Evolutionary conservation across 345 rosid species (phyloP), one percentile per base, ranked within the genome.

Genomic region (Trapa bicornis): DNA sequence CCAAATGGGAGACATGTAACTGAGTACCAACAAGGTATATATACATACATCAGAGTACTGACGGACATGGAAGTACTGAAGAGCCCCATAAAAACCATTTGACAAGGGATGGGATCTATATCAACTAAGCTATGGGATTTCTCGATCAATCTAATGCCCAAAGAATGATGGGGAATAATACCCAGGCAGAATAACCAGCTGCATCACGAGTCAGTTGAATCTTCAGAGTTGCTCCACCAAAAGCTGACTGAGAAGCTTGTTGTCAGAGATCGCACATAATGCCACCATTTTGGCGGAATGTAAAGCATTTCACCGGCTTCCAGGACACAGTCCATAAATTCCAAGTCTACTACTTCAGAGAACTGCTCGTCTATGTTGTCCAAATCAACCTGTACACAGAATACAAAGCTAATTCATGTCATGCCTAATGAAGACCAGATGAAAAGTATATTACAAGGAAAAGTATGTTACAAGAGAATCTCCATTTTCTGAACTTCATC

Each of bases 231-330:
- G 71, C 91, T 85, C 97, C 97, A 94, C 99, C 97, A 94, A 75
- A 84, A 94, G 84, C 96, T 88, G 71, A 91, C 97, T 0, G 99
- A 91, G 61, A 94, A 72, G 77, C 98, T 93, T 22, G 82, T 53
- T 0, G 97, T 84, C 57, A 93, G 83, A 48, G 97, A 90, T 65
- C 94, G 81, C 58, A 93, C 97, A 43, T 93, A 93, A 67, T 93
- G 97, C 99, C 99, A 93, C 99, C 99, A 93, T 81, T 87, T 91
- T 14, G 92, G 96, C 3, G 99, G 99, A 70, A 93, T 90, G 85
- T 93, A 93, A 53, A 93, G 83, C 99, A 93, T 90, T 73, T 90
- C 99, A 0, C 99, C 99, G 76, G 87, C 99, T 62, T 91, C 96
- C 64, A 93, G 71, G 64, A 93, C 75, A 75, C 99, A 93, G 75